phyloP scores from a whole-genome alignment of 106 monocot species.

The Ottelia alismoides region DNA sequence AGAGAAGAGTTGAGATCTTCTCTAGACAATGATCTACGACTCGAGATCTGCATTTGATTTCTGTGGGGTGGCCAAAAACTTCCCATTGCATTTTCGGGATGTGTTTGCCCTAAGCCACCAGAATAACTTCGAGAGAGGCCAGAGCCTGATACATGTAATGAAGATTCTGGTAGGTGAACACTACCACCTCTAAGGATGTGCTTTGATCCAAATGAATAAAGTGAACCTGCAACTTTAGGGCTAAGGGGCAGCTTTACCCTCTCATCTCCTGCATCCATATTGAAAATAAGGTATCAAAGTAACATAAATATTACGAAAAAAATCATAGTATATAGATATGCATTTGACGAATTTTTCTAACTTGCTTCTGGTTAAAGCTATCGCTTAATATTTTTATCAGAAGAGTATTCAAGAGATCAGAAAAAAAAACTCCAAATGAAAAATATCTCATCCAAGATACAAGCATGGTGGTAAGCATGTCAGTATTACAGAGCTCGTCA shows the following conservation, averaged over 20 bases:
- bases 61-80: conserved; percentile 48
- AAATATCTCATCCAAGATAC: no score
- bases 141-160: conserved; percentile 16
- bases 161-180: conserved; percentile 40
- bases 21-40: conserved; percentile 86
- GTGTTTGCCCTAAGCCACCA: conserved; percentile 72
- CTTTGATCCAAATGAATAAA: conserved; percentile 43
- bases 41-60: conserved; percentile 64
- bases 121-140: conserved; percentile 72
- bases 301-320: no score
- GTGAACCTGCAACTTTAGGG: conserved; percentile 52
- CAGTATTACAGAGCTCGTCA: no score
- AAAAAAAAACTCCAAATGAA: no score
- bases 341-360: no score
- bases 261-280: conserved; percentile 71
- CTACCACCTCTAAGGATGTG: conserved; percentile 25
- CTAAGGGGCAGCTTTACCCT: conserved; percentile 72
- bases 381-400: no score
- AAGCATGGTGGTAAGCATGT: no score
- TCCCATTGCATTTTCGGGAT: conserved; percentile 41
- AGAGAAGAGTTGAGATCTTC: conserved; percentile 79
- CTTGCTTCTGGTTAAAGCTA: no score
- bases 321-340: no score
- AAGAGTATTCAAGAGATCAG: no score
- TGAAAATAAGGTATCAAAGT: no score